A percentile compares a stretch with the other conserved stretches of the same genome.
These are phyloP conservation scores for Gymnopilus dilepis DNA, from an alignment of 768 basidiomycete genomes.

Conservation along the genomic window DNA sequence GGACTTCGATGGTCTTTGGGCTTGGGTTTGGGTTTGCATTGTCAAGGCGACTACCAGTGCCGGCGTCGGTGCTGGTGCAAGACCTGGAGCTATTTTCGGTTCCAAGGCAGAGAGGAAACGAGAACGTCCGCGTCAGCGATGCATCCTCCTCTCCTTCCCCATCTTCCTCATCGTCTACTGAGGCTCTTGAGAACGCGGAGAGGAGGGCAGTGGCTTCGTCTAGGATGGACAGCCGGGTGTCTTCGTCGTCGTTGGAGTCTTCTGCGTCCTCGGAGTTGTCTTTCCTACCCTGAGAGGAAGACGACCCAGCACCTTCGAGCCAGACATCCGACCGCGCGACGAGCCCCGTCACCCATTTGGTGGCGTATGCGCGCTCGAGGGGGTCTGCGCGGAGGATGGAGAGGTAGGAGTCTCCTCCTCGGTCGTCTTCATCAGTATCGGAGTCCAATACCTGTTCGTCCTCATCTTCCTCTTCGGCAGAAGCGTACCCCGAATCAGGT, in stretches of 20 bases:
- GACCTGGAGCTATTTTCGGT: too few relatives aligned
- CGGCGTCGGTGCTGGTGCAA: too few relatives aligned
- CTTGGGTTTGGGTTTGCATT: neutral
- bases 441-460: slow-evolving; percentile 63
- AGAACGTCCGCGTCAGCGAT: slow-evolving; percentile 57
- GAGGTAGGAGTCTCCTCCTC: slow-evolving; percentile 37
- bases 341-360: slow-evolving; percentile 78
- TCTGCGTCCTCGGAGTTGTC: too few relatives aligned
- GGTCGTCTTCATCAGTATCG: slow-evolving; percentile 25
- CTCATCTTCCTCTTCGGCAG: slow-evolving; percentile 71
- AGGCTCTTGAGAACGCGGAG: slow-evolving; percentile 46
- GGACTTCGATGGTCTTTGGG: slow-evolving; percentile 43
- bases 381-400: slow-evolving; percentile 63
- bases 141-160: slow-evolving; percentile 46
- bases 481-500: slow-evolving; percentile 82
- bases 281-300: too few relatives aligned
- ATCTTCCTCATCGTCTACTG: too few relatives aligned
- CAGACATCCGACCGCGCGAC: slow-evolving; percentile 64
- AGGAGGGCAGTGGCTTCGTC: slow-evolving; percentile 68
- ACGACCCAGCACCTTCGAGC: slow-evolving; percentile 30
- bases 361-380: slow-evolving; percentile 69
- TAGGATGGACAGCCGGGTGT: slow-evolving; percentile 48
- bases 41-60: neutral
- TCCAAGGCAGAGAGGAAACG: slow-evolving; percentile 39
- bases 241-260: slow-evolving; percentile 46